Conservation (phyloP, 805 yeast genomes). For the Spathaspora passalidarum region DNA sequence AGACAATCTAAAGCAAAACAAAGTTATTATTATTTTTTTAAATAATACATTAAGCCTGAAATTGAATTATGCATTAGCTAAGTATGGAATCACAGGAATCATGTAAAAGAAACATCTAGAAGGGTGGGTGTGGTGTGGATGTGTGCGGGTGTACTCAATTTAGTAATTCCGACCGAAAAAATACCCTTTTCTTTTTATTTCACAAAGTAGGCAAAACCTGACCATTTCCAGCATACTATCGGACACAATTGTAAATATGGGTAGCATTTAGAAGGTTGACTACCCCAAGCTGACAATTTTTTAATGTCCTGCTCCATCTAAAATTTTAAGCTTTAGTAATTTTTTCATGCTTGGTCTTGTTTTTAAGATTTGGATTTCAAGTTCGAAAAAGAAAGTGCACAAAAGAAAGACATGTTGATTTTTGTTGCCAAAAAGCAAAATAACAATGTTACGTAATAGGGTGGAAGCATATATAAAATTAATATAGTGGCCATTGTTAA, state of each 20-base stretch:
- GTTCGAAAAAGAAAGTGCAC: neutral
- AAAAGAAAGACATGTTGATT: neutral
- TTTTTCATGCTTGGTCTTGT: neutral
- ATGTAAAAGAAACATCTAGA: neutral
- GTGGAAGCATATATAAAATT: neutral
- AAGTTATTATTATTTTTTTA: neutral
- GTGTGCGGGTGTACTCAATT: no score
- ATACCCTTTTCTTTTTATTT: neutral
- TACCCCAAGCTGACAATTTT: no score
- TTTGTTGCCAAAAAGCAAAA: neutral
- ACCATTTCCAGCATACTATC: no score
- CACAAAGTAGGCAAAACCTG: no score
- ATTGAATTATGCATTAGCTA: neutral
- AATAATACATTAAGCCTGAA: neutral
- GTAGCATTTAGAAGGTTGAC: no score
- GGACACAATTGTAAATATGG: no score
- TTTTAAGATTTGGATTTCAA: neutral
- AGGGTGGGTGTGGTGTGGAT: no score
- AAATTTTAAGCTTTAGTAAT: neutral
- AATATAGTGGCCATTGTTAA: neutral
- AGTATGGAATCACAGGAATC: neutral
- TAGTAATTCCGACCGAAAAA: neutral
- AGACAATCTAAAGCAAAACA: neutral
- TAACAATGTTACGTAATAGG: conserved; percentile 1
- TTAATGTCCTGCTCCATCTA: no score